Conservation (phyloP, 2,329 filamentous ascomycete genomes). For the Xylariaceae sp. region DNA sequence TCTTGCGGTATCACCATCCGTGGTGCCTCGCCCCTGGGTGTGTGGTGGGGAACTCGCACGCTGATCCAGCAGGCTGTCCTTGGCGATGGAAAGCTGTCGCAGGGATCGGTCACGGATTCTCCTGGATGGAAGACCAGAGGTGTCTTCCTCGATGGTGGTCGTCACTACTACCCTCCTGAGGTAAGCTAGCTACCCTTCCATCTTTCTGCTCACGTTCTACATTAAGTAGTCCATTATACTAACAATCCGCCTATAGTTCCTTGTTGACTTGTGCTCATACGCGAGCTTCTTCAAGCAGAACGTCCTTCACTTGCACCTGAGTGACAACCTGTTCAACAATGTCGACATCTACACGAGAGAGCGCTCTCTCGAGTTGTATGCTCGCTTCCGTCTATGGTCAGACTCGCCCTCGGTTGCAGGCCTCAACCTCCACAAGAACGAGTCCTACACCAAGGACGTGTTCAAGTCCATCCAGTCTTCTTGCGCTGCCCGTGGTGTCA, state of each 20-base stretch:
- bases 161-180: constrained; percentile 51
- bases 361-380: constrained; percentile 45
- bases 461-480: constrained; percentile 48
- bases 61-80: constrained; percentile 47
- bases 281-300: constrained; percentile 59
- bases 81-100: constrained; percentile 34
- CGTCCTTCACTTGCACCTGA: constrained; percentile 53
- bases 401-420: constrained; percentile 43
- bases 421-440: constrained; percentile 47
- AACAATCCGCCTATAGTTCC: constrained; percentile 33
- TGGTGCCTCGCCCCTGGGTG: constrained; percentile 50
- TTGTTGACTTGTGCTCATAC: constrained; percentile 54
- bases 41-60: constrained; percentile 54
- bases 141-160: constrained; percentile 45
- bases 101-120: constrained; percentile 42
- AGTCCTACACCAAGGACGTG: constrained; percentile 47
- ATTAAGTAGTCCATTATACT: not conserved
- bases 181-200: constrained; percentile 15
- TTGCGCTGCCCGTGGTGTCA: constrained; percentile 52
- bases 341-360: constrained; percentile 43
- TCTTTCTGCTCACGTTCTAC: not conserved
- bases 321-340: constrained; percentile 51
- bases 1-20: constrained; percentile 40
- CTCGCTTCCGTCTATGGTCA: constrained; percentile 50
- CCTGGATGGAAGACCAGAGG: constrained; percentile 48